Percentiles rank a stretch among this genome's conserved stretches.
phyloP scores from a whole-genome alignment of 495 filamentous ascomycete genomes.

The Aspergillus conjunctus region DNA sequence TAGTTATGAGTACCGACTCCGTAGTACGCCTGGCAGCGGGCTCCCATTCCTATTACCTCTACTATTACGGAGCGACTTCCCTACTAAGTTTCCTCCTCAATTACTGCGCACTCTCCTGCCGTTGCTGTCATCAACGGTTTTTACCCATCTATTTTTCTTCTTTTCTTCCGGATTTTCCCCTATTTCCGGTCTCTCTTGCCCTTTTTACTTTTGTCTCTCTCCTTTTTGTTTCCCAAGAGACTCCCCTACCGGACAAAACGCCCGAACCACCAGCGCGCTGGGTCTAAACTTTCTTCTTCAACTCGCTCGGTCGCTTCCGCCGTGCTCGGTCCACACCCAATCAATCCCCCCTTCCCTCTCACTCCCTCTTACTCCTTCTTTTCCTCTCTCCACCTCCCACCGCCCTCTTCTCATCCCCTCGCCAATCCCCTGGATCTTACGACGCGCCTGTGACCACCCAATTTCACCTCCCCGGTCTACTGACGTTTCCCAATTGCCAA shows the following conservation, averaged over 20 bases:
- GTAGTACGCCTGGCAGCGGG: not conserved
- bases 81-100: not conserved
- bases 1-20: not conserved
- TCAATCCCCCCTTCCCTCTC: constrained; percentile 28
- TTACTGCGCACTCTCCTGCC: not conserved
- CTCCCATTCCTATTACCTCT: not conserved
- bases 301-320: constrained; percentile 32
- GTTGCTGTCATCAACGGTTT: constrained; percentile 19
- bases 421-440: constrained; percentile 27
- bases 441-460: constrained; percentile 28
- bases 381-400: constrained; percentile 23
- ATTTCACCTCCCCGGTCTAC: constrained; percentile 26
- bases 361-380: constrained; percentile 25
- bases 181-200: constrained; percentile 23
- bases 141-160: constrained; percentile 16
- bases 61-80: not conserved
- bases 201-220: constrained; percentile 2
- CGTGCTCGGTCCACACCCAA: constrained; percentile 31
- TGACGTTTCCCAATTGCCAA: constrained; percentile 25
- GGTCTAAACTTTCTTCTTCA: constrained; percentile 26
- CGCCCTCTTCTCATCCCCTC: constrained; percentile 28
- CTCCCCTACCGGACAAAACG: constrained; percentile 16
- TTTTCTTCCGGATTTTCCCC: constrained; percentile 19
- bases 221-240: not conserved
- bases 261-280: constrained; percentile 24